A percentile compares a stretch with the other conserved stretches of the same genome.
Evolutionary conservation across 805 yeast genomes (phyloP).

Genomic region (Myxozyma mucilagina): DNA sequence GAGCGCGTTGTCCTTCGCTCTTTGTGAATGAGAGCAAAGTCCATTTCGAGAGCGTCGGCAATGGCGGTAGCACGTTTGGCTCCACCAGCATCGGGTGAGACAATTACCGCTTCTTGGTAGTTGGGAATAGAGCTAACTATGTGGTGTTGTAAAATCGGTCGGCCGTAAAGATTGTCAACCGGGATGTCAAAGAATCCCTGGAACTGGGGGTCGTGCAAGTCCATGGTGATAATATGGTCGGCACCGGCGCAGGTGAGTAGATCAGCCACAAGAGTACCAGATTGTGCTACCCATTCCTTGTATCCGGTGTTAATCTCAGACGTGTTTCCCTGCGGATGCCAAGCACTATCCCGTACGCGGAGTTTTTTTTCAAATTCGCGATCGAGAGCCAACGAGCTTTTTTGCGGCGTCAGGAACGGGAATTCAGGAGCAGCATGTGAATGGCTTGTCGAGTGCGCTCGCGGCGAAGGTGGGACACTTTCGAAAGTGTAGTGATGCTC

Average conservation of each 20-base stretch:
- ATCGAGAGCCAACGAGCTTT: slow-evolving; percentile 12
- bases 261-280: slow-evolving; percentile 84
- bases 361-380: slow-evolving; percentile 21
- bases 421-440: background rate
- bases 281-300: slow-evolving; percentile 93
- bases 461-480: slow-evolving; percentile 46
- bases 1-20: slow-evolving; percentile 62
- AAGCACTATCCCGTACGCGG: background rate
- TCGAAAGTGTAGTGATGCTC: slow-evolving; percentile 47
- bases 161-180: slow-evolving; percentile 88
- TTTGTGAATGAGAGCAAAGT: slow-evolving; percentile 93
- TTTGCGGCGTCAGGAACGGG: slow-evolving; percentile 11
- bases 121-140: slow-evolving; percentile 76
- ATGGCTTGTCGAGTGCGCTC: slow-evolving; percentile 5
- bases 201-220: slow-evolving; percentile 94
- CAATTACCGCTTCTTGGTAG: slow-evolving; percentile 81
- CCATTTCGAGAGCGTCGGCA: slow-evolving; percentile 85
- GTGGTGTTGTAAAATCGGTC: slow-evolving; percentile 83
- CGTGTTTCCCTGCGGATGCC: slow-evolving; percentile 26
- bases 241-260: slow-evolving; percentile 90
- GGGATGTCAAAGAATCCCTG: slow-evolving; percentile 97
- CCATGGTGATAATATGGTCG: slow-evolving; percentile 96
- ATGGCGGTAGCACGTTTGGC: slow-evolving; percentile 94
- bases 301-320: slow-evolving; percentile 58
- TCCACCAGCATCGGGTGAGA: slow-evolving; percentile 99